Conservation (phyloP, 352 stramenopile species). For the Pythium brassicae region DNA sequence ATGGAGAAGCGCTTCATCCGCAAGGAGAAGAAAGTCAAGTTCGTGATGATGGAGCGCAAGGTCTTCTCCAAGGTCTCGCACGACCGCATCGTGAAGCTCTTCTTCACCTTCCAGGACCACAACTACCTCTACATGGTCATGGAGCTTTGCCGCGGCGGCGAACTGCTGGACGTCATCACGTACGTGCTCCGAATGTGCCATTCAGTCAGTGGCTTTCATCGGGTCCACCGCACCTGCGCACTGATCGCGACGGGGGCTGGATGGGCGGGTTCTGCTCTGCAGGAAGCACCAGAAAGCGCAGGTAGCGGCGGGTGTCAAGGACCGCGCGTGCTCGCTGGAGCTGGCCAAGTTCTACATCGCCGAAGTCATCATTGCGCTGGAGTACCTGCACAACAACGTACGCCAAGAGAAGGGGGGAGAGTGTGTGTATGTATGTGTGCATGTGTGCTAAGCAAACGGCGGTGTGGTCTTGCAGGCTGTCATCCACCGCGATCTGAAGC, state of each 20-base stretch:
- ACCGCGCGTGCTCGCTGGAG: conserved; percentile 69
- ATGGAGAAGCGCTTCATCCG: conserved; percentile 91
- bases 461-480: conserved; percentile 76
- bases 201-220: too few species aligned
- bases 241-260: neutral
- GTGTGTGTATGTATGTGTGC: neutral
- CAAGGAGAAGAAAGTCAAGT: conserved; percentile 90
- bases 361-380: conserved; percentile 91
- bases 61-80: conserved; percentile 88
- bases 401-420: neutral
- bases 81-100: conserved; percentile 87
- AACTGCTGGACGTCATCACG: conserved; percentile 85
- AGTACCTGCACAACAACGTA: conserved; percentile 91
- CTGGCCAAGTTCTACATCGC: conserved; percentile 93
- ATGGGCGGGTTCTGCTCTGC: too few species aligned
- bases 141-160: conserved; percentile 83
- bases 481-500: conserved; percentile 96
- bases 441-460: too few species aligned
- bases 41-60: conserved; percentile 90
- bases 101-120: conserved; percentile 88
- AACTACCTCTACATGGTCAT: conserved; percentile 91
- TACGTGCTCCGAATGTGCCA: conserved; percentile 20
- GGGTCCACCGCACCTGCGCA: too few species aligned
- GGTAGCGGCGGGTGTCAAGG: conserved; percentile 40
- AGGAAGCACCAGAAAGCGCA: conserved; percentile 80